Conservation (phyloP, 352 stramenopile genomes). For the Phytophthora hibernalis region DNA sequence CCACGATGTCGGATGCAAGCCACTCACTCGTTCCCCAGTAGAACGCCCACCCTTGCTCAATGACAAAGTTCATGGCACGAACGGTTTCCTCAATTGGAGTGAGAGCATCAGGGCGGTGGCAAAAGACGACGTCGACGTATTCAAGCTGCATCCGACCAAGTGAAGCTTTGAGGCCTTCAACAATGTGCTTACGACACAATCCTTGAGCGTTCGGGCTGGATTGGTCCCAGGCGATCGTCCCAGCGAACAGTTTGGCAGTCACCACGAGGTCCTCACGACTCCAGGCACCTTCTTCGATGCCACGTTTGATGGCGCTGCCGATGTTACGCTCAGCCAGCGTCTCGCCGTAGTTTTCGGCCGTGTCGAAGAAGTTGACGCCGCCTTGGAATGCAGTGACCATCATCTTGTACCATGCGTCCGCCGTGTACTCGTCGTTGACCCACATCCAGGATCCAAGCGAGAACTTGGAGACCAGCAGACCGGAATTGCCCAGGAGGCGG, state of each 20-base stretch:
- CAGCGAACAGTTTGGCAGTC: slow-evolving; percentile 61
- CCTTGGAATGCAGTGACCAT: slow-evolving; percentile 19
- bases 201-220: slow-evolving; percentile 29
- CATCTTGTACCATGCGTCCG: slow-evolving; percentile 29
- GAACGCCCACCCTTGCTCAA: slow-evolving; percentile 59
- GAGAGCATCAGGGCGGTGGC: slow-evolving; percentile 54
- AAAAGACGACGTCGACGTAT: slow-evolving; percentile 65
- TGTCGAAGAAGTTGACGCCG: slow-evolving; percentile 66
- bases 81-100: slow-evolving; percentile 69
- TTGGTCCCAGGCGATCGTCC: slow-evolving; percentile 19
- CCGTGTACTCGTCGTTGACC: slow-evolving; percentile 7
- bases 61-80: slow-evolving; percentile 64
- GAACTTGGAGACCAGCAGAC: slow-evolving; percentile 2
- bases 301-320: slow-evolving; percentile 50
- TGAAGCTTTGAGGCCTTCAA: slow-evolving; percentile 48
- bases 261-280: slow-evolving; percentile 59
- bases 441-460: slow-evolving; percentile 19
- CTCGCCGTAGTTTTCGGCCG: slow-evolving; percentile 26
- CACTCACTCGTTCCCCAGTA: slow-evolving; percentile 67
- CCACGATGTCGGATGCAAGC: slow-evolving; percentile 56
- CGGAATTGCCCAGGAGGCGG: slow-evolving; percentile 1
- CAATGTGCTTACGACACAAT: slow-evolving; percentile 48
- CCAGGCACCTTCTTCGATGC: slow-evolving; percentile 40
- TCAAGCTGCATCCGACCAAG: slow-evolving; percentile 46
- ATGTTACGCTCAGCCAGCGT: slow-evolving; percentile 25